phyloP scores from a whole-genome alignment of 345 rosid genomes.

The Excoecaria cochinchinensis region DNA sequence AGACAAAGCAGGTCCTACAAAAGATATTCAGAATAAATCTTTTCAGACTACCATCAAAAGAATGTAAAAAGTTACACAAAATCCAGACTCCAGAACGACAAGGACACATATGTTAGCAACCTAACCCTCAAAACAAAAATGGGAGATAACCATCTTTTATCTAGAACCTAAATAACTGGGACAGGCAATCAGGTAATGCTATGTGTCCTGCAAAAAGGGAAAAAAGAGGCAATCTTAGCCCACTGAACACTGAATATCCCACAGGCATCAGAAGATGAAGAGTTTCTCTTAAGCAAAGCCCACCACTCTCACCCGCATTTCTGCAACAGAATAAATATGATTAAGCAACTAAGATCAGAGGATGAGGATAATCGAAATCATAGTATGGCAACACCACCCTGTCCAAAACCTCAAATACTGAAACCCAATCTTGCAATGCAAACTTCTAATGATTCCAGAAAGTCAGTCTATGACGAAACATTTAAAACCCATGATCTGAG shows the following conservation, averaged over 20 bases:
- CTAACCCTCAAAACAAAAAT: slow-evolving; percentile 16
- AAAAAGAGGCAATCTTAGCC: slow-evolving; percentile 30
- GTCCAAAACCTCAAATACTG: slow-evolving; percentile 48
- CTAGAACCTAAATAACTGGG: slow-evolving; percentile 25
- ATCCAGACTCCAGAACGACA: not conserved
- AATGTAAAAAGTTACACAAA: not conserved
- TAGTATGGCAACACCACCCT: slow-evolving; percentile 41
- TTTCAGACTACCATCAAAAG: not conserved
- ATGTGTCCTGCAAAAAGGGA: slow-evolving; percentile 35
- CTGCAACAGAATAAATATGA: slow-evolving; percentile 65
- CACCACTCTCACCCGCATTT: slow-evolving; percentile 57
- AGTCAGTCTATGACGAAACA: slow-evolving; percentile 44
- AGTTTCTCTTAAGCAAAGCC: slow-evolving; percentile 55
- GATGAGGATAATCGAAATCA: slow-evolving; percentile 41
- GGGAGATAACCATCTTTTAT: slow-evolving; percentile 13
- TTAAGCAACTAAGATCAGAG: slow-evolving; percentile 40
- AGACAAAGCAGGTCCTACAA: not conserved
- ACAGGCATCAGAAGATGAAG: slow-evolving; percentile 51
- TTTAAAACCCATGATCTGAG: slow-evolving; percentile 53
- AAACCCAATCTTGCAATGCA: slow-evolving; percentile 51
- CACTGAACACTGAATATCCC: slow-evolving; percentile 38
- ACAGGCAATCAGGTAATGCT: slow-evolving; percentile 18
- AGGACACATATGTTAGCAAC: slow-evolving; percentile 1
- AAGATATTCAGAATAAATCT: not conserved
- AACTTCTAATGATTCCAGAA: slow-evolving; percentile 40